Conservation (phyloP, 257 asterid genomes). For the Solanum bukasovii region DNA sequence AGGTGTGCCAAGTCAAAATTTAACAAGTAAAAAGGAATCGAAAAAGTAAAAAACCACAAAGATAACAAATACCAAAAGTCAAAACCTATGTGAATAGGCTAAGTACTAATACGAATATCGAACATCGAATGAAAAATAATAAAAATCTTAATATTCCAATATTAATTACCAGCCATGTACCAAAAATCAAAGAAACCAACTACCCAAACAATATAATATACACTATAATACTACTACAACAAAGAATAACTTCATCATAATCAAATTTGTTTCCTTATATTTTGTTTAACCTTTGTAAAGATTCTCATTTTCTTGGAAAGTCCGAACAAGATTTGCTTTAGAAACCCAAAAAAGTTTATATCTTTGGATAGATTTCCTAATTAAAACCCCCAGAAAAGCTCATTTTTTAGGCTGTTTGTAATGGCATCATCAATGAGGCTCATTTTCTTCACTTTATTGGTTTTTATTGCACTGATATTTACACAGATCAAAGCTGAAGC, state of each 20-base stretch:
- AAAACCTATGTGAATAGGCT: no score
- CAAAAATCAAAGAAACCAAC: not conserved
- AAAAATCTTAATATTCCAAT: not conserved
- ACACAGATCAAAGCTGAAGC: constrained; percentile 34
- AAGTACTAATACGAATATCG: not conserved
- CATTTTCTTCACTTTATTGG: not conserved
- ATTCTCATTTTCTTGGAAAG: not conserved
- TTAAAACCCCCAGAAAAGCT: not conserved
- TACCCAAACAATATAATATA: not conserved
- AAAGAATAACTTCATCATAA: not conserved
- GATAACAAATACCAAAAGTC: not conserved
- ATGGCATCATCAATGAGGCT: not conserved
- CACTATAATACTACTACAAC: not conserved
- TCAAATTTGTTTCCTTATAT: not conserved
- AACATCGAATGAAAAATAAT: no score
- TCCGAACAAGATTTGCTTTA: not conserved
- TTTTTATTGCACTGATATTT: constrained; percentile 7
- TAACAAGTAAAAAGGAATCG: no score
- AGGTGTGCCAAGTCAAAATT: not conserved
- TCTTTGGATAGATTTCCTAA: not conserved
- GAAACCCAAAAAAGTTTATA: not conserved
- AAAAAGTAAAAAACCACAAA: not conserved
- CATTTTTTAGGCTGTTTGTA: not conserved
- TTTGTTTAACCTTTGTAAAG: not conserved
- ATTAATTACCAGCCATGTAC: not conserved